phyloP scores from a whole-genome alignment of 768 basidiomycete species.

The Phanerodontia chrysosporium region DNA sequence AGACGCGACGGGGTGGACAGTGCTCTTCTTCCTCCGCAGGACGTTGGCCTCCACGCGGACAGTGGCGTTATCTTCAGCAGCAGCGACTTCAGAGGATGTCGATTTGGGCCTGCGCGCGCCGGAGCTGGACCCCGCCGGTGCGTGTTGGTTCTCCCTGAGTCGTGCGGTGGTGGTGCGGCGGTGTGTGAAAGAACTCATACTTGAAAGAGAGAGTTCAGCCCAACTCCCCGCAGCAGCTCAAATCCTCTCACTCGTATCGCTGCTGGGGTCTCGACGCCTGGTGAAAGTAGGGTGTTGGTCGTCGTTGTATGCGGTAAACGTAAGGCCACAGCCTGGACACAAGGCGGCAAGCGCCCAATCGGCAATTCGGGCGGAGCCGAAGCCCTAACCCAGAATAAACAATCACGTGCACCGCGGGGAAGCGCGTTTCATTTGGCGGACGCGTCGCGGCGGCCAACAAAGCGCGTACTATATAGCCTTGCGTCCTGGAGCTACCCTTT shows the following conservation, averaged over 20 bases:
- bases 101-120: constrained; percentile 29
- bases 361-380: not conserved
- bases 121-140: not conserved
- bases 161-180: constrained; percentile 9
- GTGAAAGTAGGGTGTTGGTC: not conserved
- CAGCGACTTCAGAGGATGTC: constrained; percentile 29
- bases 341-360: not conserved
- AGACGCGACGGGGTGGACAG: not conserved
- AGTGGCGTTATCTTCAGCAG: constrained; percentile 18
- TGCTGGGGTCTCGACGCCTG: not conserved
- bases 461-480: too few relatives aligned
- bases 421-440: not conserved
- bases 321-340: not conserved
- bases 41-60: constrained; percentile 19
- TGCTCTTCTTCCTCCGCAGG: constrained; percentile 29
- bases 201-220: not conserved
- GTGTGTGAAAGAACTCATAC: not conserved
- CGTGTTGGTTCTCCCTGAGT: constrained; percentile 20
- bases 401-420: not conserved
- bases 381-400: not conserved
- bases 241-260: not conserved
- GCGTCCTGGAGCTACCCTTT: too few relatives aligned
- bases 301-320: not conserved
- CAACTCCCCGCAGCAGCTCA: not conserved
- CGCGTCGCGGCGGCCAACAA: too few relatives aligned